These are phyloP conservation scores for Elongisporangium prolatum DNA, from an alignment of 352 stramenopile species.

Conservation along the genomic window DNA sequence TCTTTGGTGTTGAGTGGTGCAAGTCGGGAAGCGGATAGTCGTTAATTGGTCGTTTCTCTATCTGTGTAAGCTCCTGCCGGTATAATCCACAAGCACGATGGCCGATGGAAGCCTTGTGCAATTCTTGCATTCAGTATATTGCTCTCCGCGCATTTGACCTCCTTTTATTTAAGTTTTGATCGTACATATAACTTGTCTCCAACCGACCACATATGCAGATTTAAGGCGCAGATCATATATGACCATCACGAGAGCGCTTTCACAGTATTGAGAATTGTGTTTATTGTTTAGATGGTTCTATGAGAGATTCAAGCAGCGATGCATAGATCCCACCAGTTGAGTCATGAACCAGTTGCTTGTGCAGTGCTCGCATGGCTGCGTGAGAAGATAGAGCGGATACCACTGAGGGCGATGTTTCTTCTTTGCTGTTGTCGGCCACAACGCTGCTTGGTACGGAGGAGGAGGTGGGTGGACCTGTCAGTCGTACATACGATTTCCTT, in stretches of 20 bases:
- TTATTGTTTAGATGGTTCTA: neutral
- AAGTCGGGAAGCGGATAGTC: neutral
- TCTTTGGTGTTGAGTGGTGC: conserved; percentile 16
- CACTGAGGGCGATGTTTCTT: neutral
- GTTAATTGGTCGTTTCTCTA: neutral
- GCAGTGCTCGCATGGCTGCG: conserved; percentile 10
- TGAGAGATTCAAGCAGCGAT: conserved; percentile 7
- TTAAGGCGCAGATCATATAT: too few relatives aligned
- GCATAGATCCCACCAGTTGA: conserved; percentile 19
- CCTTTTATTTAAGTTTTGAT: too few relatives aligned
- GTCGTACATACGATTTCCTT: conserved; percentile 16
- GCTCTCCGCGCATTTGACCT: too few relatives aligned
- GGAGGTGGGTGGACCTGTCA: neutral
- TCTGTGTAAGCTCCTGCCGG: neutral
- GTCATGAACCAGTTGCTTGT: conserved; percentile 18
- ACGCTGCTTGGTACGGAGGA: neutral
- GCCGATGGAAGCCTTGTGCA: neutral
- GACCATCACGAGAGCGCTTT: too few relatives aligned
- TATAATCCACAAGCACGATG: neutral
- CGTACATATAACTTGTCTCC: too few relatives aligned
- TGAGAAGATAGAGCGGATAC: neutral
- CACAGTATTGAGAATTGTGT: neutral
- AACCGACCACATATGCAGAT: neutral
- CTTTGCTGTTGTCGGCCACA: conserved; percentile 4
- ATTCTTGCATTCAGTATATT: neutral